phyloP scores from a whole-genome alignment of 176 grass and related monocot genomes.

The Avena eriantha region DNA sequence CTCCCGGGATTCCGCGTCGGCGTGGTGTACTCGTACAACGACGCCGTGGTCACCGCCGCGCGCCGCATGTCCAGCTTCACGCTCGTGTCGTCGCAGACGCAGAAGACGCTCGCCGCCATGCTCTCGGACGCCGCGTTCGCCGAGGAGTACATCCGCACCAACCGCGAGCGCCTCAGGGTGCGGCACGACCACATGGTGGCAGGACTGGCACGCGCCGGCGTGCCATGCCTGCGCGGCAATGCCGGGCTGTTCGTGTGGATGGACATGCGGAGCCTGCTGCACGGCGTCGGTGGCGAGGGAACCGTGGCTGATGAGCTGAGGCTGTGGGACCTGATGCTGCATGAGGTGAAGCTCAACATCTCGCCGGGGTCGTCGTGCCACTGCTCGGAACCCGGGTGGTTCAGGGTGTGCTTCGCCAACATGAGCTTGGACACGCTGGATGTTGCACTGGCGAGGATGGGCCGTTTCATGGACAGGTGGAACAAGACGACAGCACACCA shows the following conservation, averaged over 20 bases:
- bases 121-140: slow-evolving; percentile 67
- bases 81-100: slow-evolving; percentile 90
- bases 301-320: slow-evolving; percentile 61
- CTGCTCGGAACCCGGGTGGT: slow-evolving; percentile 85
- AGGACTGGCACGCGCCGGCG: slow-evolving; percentile 56
- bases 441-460: slow-evolving; percentile 68
- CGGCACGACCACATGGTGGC: slow-evolving; percentile 67
- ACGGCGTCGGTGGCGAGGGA: slow-evolving; percentile 11
- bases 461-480: slow-evolving; percentile 65
- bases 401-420: slow-evolving; percentile 96
- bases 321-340: slow-evolving; percentile 70
- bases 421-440: slow-evolving; percentile 81
- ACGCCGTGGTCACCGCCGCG: slow-evolving; percentile 75
- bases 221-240: slow-evolving; percentile 73
- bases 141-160: slow-evolving; percentile 64
- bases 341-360: slow-evolving; percentile 73
- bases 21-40: slow-evolving; percentile 84
- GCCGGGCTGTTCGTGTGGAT: slow-evolving; percentile 92
- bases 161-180: slow-evolving; percentile 57
- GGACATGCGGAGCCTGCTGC: slow-evolving; percentile 63
- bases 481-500: slow-evolving; percentile 35
- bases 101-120: slow-evolving; percentile 78
- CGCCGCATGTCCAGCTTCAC: slow-evolving; percentile 96
- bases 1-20: slow-evolving; percentile 83
- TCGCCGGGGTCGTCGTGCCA: slow-evolving; percentile 90